Evolutionary conservation across 257 asterid species (phyloP), one percentile per base, ranked within the genome.

Genomic region (Fraxinus anomala): DNA sequence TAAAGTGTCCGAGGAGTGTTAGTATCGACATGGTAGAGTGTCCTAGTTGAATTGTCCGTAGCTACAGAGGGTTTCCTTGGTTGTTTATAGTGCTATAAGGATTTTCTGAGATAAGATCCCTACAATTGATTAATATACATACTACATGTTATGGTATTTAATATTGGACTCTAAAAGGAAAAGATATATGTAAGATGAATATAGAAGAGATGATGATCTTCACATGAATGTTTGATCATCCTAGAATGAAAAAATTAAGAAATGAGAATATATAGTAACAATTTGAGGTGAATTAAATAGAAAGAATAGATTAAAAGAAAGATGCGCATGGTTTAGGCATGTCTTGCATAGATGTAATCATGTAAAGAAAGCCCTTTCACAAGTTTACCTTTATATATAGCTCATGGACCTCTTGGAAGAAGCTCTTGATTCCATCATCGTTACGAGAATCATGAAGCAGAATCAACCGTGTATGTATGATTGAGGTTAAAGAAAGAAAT

Each of bases 391-490:
- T 94, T 77, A 94, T 88, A 82, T 94, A 94, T 28, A 94, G 93
- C 85, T 94, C 98, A 79, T 94, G 97, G 79, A 94, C 98, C 84
- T 94, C 97, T 81, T 92, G 98, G 83, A 95, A 95, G 91, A 95
- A 93, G 88, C 97, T 95, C 86, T 95, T 95, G 83, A 95, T 93
- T 74, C 99, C 99, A 85, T 93, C 98, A 65, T 95, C 98, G 80
- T 95, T 95, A 72, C 97, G 97, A 72, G 99, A 86, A 88, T 95
- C 99, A 28, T 95, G 99, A 84, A 95, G 99, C 87, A 95, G 89
- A 98, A 93, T 93, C 77, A 93, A 61, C 82, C 97, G 93, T 77
- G 98, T 93, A 89, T 95, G 99, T 95, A 88, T 56, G 72, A 75
- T 75, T 79, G 73, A 75, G 81, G 91, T 91, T 74, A 90, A 88